Evolutionary conservation across 2,329 filamentous ascomycete genomes (phyloP), one percentile per base, ranked within the genome.

Genomic region (Ramularia endophylla): DNA sequence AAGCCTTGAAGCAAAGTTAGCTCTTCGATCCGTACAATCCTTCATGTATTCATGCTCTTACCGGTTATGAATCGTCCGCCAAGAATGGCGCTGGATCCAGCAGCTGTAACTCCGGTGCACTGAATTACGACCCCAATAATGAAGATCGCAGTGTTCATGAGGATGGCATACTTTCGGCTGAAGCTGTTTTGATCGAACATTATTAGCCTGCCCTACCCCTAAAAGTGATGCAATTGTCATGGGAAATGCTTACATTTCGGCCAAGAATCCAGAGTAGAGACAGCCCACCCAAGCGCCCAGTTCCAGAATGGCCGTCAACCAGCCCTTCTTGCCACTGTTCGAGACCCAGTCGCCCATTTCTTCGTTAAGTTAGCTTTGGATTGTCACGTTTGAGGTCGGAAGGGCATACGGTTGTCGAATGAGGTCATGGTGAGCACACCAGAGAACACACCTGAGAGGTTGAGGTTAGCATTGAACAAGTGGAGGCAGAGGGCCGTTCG

Each of bases 251-350:
- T 25, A 25, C 22, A 73, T 69, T 57, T 88, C 84, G 13, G 83
- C 83, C n/a, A 87, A 61, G 55, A 83, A 83, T 1, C 83, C 81
- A 2, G 78, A 83, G 29, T 83, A 69, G 3, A 89, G 63, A 0
- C 81, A 77, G 27, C 85, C 85, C n/a, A 86, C 58, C 83, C 83
- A 88, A 31, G 83, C 84, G 38, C 84, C 84, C 2, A 88, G 74
- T 58, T 87, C 83, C 18, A 88, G 75, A 49, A 87, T 86, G 2
- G 83, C 71, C 1, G 68, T 68, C 15, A 72, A 59, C 69, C 68
- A 71, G 22, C 69, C 70, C 43, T 70, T 65, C 43, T 67, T 65
- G 3, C 65, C 68, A 8, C 48, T 46, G 42, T 66, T 47, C 3
- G 41, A 45, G 13, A 59, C 60, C 51, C 63, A 64, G 27, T 55